These are phyloP conservation scores for Phylloporus sp. DNA, from an alignment of 768 basidiomycete genomes.

Conservation along the genomic window DNA sequence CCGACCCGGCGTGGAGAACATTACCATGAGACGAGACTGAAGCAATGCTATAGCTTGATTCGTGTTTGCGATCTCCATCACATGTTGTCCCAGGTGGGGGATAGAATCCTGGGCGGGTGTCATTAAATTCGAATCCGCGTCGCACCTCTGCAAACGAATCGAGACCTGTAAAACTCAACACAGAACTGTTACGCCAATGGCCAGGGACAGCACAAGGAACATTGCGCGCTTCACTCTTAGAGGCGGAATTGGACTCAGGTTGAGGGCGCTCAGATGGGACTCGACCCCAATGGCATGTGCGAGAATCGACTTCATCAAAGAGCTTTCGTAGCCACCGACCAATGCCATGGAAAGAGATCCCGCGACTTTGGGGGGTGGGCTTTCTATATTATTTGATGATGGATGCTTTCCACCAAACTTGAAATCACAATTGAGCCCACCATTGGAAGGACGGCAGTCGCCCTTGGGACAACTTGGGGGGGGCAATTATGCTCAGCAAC, in stretches of 20 bases:
- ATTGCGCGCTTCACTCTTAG: constrained; percentile 30
- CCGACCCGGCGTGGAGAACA: constrained; percentile 56
- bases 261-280: constrained; percentile 32
- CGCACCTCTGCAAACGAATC: constrained; percentile 78
- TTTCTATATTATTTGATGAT: constrained; percentile 5
- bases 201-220: constrained; percentile 8
- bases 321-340: constrained; percentile 46
- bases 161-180: constrained; percentile 64
- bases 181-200: constrained; percentile 43
- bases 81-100: constrained; percentile 43
- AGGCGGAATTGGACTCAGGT: constrained; percentile 43
- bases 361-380: constrained; percentile 55
- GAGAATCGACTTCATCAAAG: constrained; percentile 53
- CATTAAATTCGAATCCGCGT: constrained; percentile 70
- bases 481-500: constrained; percentile 11
- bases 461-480: constrained; percentile 19
- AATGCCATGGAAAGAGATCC: constrained; percentile 47
- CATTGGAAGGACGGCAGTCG: constrained; percentile 51
- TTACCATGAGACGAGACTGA: constrained; percentile 78
- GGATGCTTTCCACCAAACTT: constrained; percentile 60
- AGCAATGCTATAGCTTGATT: constrained; percentile 69
- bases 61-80: constrained; percentile 44
- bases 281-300: constrained; percentile 42
- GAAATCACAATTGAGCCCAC: constrained; percentile 67
- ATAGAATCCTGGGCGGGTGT: constrained; percentile 62